Base-by-base conservation (phyloP, 495 filamentous ascomycete species). In the Clavariopsis aquatica region DNA sequence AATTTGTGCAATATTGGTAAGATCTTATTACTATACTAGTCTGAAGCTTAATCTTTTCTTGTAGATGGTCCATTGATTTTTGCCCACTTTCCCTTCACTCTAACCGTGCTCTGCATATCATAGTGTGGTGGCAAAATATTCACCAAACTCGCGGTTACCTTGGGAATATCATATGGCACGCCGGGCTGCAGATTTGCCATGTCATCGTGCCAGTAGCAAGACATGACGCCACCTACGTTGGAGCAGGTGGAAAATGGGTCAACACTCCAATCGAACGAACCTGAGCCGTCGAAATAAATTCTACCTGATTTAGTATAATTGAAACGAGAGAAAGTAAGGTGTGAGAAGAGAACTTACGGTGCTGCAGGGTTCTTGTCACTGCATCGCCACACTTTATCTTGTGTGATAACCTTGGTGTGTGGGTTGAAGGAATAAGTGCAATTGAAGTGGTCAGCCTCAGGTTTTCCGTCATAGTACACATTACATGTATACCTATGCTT, bases 201-300 rank as follows among this genome's bases (percentile, higher is more conserved):
- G 26, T 22, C 19, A 43, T 56, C 53, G 15, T 29, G 10, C 51
- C 51, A 56, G 34, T 56, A 56, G 24, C 53, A 56, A 1, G 20
- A 31, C 1, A 24, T 57, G 1, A 10, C 12, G 20, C 23, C 31
- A 19, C 24, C 41, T 12, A 5, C 4, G 24, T 7, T 43, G 23
- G 9, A 23, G 56, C 41, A 47, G 15, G 9, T 8, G 1, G 20
- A 49, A 29, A 28, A 47, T 10, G 38, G 56, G 26, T 49, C 56
- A 2, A 49, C 36, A 15, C 29, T 59, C 56, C 56, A 59, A 20
- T 59, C 38, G 36, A 59, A 59, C 5, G 56, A 59, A 5, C 56
- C 56, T 2, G 56, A 49, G 43, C 56, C 56, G 22, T 59, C 56
- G 36, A 59, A 59, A 29, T 45, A 59, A 8, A 59, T 38, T 24